These are phyloP conservation scores for Cylindrotheca closterium DNA, from an alignment of 108 stramenopile species.

Conservation along the genomic window DNA sequence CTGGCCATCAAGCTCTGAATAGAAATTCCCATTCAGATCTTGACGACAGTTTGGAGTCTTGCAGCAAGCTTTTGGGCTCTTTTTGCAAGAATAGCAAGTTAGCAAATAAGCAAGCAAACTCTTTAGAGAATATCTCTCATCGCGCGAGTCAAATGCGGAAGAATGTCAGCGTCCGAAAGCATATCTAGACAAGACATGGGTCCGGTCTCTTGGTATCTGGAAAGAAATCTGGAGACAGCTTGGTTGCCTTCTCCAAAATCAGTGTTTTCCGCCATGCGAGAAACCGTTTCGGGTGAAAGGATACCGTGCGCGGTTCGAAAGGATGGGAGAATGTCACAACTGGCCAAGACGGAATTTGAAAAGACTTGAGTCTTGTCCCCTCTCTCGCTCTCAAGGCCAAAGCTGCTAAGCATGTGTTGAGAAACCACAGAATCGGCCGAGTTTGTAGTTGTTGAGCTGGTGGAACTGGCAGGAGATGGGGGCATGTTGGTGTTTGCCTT, in stretches of 20 bases:
- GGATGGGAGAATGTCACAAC: slow-evolving; percentile 57
- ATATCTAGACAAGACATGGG: slow-evolving; percentile 83
- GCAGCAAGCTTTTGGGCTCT: no score
- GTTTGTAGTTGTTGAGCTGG: no score
- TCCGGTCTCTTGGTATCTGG: slow-evolving; percentile 56
- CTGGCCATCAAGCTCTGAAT: no score
- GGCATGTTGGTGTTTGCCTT: neutral
- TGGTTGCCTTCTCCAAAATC: slow-evolving; percentile 20
- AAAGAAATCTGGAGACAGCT: slow-evolving; percentile 48
- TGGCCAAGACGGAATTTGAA: slow-evolving; percentile 55
- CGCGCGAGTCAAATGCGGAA: slow-evolving; percentile 77
- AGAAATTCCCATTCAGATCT: no score
- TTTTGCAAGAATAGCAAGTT: no score
- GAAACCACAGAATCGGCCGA: slow-evolving; percentile 18
- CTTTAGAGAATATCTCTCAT: slow-evolving; percentile 62
- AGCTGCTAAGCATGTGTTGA: slow-evolving; percentile 32
- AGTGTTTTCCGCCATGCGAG: slow-evolving; percentile 57
- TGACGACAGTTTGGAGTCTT: no score
- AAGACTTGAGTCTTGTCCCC: slow-evolving; percentile 4
- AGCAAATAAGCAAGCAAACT: no score
- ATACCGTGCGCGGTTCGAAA: slow-evolving; percentile 78
- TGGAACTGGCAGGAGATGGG: slow-evolving; percentile 10
- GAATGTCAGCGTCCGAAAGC: slow-evolving; percentile 66
- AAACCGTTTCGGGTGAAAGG: slow-evolving; percentile 74
- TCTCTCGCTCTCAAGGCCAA: slow-evolving; percentile 7